phyloP scores from a whole-genome alignment of 768 basidiomycete genomes.

The Boletus pseudo-olivaceus region DNA sequence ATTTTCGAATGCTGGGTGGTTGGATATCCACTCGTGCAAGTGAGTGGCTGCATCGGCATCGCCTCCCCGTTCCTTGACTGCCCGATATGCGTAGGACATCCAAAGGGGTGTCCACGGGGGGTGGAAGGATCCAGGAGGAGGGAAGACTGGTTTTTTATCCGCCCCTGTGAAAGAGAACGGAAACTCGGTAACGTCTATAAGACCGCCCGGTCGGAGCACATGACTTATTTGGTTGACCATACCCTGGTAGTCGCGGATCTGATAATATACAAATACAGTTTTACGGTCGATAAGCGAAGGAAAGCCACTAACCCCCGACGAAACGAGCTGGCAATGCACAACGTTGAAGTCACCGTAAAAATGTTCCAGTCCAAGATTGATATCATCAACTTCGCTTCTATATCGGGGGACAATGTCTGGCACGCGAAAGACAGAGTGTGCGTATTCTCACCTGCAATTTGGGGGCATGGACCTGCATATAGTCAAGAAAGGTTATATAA shows the following conservation, averaged over 20 bases:
- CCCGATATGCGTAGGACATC: constrained; percentile 52
- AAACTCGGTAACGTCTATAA: constrained; percentile 65
- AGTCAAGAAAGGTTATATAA: constrained; percentile 17
- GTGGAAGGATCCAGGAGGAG: constrained; percentile 39
- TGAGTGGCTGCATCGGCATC: constrained; percentile 59
- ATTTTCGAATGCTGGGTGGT: constrained; percentile 57
- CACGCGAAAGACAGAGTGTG: neutral
- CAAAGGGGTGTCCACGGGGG: constrained; percentile 62
- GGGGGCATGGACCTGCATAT: constrained; percentile 56
- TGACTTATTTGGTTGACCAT: constrained; percentile 65
- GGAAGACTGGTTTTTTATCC: constrained; percentile 43
- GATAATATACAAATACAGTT: constrained; percentile 13
- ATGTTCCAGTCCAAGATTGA: constrained; percentile 81
- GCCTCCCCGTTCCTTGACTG: constrained; percentile 57
- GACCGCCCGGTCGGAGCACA: constrained; percentile 66
- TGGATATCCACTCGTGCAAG: constrained; percentile 50
- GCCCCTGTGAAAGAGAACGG: constrained; percentile 62
- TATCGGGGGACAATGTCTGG: constrained; percentile 6
- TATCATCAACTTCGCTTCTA: constrained; percentile 82
- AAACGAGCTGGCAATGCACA: constrained; percentile 67
- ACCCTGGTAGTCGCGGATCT: constrained; percentile 67
- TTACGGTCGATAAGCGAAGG: constrained; percentile 9
- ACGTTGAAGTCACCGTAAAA: constrained; percentile 77
- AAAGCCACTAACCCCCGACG: constrained; percentile 60
- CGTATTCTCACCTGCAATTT: constrained; percentile 56